Base-by-base conservation (phyloP, 805 yeast genomes). In the Sugiyamaella valdiviana region DNA sequence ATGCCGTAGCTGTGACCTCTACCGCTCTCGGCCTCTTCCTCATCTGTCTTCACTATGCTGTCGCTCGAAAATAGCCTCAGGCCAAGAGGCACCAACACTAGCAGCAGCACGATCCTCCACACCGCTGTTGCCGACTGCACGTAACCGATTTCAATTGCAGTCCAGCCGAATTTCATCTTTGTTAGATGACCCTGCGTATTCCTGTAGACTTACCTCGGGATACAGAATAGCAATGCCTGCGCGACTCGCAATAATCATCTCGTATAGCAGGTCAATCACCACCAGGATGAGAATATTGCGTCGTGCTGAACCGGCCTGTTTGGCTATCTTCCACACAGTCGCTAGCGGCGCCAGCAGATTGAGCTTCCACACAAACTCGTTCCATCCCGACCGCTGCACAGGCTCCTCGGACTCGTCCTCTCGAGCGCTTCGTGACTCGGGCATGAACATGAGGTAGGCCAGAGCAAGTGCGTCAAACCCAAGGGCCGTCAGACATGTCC, bases 131-230 rank as follows among this genome's bases (percentile, higher is more conserved):
- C 45, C 2, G 66, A 59, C n/a, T 60, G 53, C 6, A 61, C 50
- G 44, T 63, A 63, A 9, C 68, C 68, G 1, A 57, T 38, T 49
- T 63, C 63, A 6, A 63, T 52, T 7, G 65, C 64, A 1, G 66
- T 53, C 68, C 68, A 63, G 14, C 55, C 55, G 46, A 63, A 63
- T 45, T 44, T 39, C 42, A 57, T 54, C 48, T 41, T 39, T 22
- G 21, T 20, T 23, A 20, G 16, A 5, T 17, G 17, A 3, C 17
- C 21, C n/a, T 16, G 39, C 12, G 5, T 12, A 12, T 36, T 17
- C 4, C 20, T 15, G 12, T 32, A 6, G 5, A 39, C 42, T 39
- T 7, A 39, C 42, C 32, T 61, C 59, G 16, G 66, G 63, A 39
- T 59, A 63, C 17, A 63, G 51, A 21, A 61, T 42, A 4, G 56